Conservation (phyloP, 164 flowering plant genomes). For the Warburgia ugandensis region DNA sequence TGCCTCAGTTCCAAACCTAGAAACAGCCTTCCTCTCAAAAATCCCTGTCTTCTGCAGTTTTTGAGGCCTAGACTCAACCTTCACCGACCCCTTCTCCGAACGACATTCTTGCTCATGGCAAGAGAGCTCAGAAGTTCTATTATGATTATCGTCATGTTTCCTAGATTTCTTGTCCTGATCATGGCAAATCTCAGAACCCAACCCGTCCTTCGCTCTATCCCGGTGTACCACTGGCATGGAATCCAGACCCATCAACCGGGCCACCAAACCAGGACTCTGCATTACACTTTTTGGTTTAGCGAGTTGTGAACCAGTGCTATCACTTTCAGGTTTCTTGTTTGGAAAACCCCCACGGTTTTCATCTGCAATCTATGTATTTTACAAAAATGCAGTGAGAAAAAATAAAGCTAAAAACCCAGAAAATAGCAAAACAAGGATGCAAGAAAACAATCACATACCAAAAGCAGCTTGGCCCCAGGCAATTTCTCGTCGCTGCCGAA, state of each 20-base stretch:
- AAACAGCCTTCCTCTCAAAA: constrained; percentile 42
- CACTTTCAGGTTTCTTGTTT: constrained; percentile 31
- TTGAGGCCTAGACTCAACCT: constrained; percentile 63
- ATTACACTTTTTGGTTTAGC: constrained; percentile 35
- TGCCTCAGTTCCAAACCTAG: constrained; percentile 64
- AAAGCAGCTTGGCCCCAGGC: constrained; percentile 54
- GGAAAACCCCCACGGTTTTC: constrained; percentile 89
- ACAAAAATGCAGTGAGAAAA: background rate
- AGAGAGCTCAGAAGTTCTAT: constrained; percentile 6
- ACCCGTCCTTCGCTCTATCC: constrained; percentile 30
- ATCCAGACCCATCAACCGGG: constrained; percentile 93
- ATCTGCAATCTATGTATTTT: constrained; percentile 56
- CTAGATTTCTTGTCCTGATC: constrained; percentile 16
- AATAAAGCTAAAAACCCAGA: background rate
- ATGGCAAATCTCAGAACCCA: constrained; percentile 12
- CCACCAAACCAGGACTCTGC: constrained; percentile 68
- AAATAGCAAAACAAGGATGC: background rate
- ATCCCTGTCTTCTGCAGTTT: constrained; percentile 75
- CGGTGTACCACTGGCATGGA: constrained; percentile 46
- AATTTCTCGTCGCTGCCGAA: constrained; percentile 67
- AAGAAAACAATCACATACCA: constrained; percentile 35
- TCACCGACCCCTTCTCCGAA: constrained; percentile 29
- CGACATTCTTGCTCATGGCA: constrained; percentile 15
- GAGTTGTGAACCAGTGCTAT: constrained; percentile 1
- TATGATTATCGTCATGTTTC: constrained; percentile 1